phyloP scores from a whole-genome alignment of 768 basidiomycete genomes.

The Astraeus odoratus region DNA sequence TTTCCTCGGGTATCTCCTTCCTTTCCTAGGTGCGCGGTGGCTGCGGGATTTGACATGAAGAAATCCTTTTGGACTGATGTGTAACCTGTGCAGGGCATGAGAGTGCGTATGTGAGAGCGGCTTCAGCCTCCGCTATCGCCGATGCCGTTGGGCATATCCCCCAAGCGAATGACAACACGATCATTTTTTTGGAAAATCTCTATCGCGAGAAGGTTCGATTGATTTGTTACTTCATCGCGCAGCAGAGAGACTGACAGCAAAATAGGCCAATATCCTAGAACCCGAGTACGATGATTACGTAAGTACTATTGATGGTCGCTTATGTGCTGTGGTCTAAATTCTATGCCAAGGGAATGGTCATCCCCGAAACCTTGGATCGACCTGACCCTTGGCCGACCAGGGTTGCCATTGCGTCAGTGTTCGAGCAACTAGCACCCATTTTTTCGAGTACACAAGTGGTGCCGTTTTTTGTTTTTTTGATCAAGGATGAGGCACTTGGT shows the following conservation, averaged over 20 bases:
- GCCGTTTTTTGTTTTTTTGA: slow-evolving; percentile 78
- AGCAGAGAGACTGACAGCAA: neutral
- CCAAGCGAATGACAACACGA: slow-evolving; percentile 38
- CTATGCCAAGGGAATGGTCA: slow-evolving; percentile 76
- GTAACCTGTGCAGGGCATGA: slow-evolving; percentile 54
- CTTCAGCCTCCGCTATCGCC: slow-evolving; percentile 65
- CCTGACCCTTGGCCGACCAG: slow-evolving; percentile 86
- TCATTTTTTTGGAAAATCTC: slow-evolving; percentile 53
- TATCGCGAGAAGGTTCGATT: slow-evolving; percentile 73
- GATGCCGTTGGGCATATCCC: slow-evolving; percentile 74
- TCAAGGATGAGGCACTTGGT: slow-evolving; percentile 81
- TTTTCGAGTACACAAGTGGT: slow-evolving; percentile 58
- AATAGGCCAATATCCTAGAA: slow-evolving; percentile 73
- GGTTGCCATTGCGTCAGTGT: slow-evolving; percentile 61
- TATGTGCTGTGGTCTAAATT: neutral
- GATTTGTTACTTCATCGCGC: neutral
- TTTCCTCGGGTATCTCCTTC: slow-evolving; percentile 47
- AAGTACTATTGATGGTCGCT: slow-evolving; percentile 18
- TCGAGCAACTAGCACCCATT: slow-evolving; percentile 59
- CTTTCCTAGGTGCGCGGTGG: slow-evolving; percentile 57
- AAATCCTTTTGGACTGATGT: slow-evolving; percentile 1
- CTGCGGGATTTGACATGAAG: neutral
- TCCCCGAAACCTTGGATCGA: slow-evolving; percentile 78
- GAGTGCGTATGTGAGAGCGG: slow-evolving; percentile 71
- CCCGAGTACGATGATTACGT: slow-evolving; percentile 95